Evolutionary conservation across 495 filamentous ascomycete genomes (phyloP), one percentile per base, ranked within the genome.

Genomic region (Elaphomyces granulatus): DNA sequence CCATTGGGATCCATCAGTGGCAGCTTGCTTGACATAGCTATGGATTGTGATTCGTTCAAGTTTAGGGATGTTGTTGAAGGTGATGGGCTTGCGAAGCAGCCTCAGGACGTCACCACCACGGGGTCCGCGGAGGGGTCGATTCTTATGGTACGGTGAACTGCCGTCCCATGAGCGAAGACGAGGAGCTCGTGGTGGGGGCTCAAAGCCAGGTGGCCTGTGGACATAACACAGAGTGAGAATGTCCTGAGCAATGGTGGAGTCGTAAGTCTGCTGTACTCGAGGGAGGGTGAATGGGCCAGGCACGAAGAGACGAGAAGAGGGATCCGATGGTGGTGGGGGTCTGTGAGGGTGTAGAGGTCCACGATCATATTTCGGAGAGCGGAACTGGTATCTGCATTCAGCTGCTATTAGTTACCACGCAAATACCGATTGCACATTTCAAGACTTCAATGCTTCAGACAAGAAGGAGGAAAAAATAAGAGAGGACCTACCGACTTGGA

Each of bases 291-390:
- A 98, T 6, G 90, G 90, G 3, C 92, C 92, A 1, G 90, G 90
- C n/a, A 81, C 66, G 65, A 86, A 98, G 38, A 81, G 62, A 54
- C 90, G 80, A 43, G 90, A 94, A 40, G 78, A 70, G 8, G 90
- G 87, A 48, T 87, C 79, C 26, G 90, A 90, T 33, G 79, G 68
- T 8, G 76, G 71, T 3, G 84, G 90, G 10, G 83, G 86, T 59
- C 92, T 83, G 54, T 93, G 76, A 32, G 90, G 92, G 54, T 95
- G 86, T 28, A 96, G 70, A 35, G 87, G 87, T 40, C 90, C 90
- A 55, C 90, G 81, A 60, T 93, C 74, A 71, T 83, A 96, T 59
- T 87, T 84, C 31, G 92, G 92, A 31, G 90, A 75, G 33, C 83
- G 83, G 61, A 79, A 95, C 63, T 87, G 80, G 63, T 95, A 98